Evolutionary conservation across 129 eudicot species (phyloP).

Genomic region (Ambrosia trifida): DNA sequence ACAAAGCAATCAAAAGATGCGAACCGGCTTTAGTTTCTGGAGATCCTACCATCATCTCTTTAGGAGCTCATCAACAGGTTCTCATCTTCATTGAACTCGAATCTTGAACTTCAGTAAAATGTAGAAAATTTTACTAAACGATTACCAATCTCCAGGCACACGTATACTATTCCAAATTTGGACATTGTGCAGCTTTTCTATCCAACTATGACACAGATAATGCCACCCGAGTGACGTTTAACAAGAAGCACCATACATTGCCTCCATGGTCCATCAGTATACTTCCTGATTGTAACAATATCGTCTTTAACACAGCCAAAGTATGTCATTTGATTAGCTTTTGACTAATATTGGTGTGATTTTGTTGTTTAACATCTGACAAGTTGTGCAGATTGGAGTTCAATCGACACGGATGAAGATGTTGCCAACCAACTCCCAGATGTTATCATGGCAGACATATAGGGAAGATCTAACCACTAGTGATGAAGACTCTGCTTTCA

Average conservation of each 20-base stretch:
- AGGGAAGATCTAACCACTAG: constrained; percentile 73
- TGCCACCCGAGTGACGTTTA: constrained; percentile 63
- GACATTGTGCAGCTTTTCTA: constrained; percentile 94
- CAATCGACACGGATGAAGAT: constrained; percentile 82
- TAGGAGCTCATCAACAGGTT: constrained; percentile 86
- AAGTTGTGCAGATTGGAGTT: constrained; percentile 70
- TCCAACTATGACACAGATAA: constrained; percentile 64
- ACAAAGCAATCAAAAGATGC: constrained; percentile 72
- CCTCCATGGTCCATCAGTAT: constrained; percentile 98
- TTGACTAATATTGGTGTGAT: neutral
- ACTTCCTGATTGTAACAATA: constrained; percentile 82
- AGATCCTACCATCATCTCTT: constrained; percentile 62
- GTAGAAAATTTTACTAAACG: constrained; percentile 12
- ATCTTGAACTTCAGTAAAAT: constrained; percentile 7
- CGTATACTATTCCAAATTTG: constrained; percentile 60
- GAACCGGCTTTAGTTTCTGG: constrained; percentile 78
- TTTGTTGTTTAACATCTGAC: neutral
- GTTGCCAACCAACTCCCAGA: constrained; percentile 53
- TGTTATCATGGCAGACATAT: constrained; percentile 77
- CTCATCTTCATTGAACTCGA: constrained; percentile 19
- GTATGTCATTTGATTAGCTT: constrained; percentile 36
- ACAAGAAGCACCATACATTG: constrained; percentile 66
- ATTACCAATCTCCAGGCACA: constrained; percentile 62
- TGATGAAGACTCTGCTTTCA: constrained; percentile 55
- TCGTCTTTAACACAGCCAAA: constrained; percentile 85